These are phyloP conservation scores for Plectranthus barbatus DNA, from an alignment of 257 asterid genomes.

Conservation along the genomic window DNA sequence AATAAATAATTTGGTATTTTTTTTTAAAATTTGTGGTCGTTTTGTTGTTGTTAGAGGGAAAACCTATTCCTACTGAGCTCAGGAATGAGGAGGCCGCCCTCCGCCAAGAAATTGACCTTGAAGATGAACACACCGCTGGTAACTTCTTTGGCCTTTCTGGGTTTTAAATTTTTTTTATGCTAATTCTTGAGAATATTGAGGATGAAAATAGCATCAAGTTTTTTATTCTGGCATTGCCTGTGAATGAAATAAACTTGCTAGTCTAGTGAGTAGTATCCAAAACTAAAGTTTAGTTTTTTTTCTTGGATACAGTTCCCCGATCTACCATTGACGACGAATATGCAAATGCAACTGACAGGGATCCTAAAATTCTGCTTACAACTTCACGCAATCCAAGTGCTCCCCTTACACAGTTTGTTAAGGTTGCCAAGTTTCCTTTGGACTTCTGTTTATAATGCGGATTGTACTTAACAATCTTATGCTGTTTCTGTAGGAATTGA, in stretches of 20 bases:
- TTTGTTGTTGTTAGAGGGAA: conserved; percentile 52
- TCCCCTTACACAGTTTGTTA: conserved; percentile 90
- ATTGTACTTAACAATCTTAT: neutral
- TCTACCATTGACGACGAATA: conserved; percentile 94
- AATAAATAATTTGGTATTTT: neutral
- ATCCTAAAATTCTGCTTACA: conserved; percentile 85
- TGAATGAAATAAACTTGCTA: neutral
- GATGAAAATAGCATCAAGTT: neutral
- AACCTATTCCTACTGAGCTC: conserved; percentile 96
- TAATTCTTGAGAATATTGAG: neutral
- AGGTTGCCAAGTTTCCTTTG: conserved; percentile 39
- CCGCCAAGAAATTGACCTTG: conserved; percentile 87
- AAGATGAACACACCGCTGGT: conserved; percentile 87
- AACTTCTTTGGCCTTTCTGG: neutral
- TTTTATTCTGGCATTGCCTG: neutral
- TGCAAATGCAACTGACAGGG: conserved; percentile 63
- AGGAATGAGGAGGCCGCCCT: conserved; percentile 89
- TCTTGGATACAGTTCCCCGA: conserved; percentile 48
- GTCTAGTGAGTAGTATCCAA: neutral
- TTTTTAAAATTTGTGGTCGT: neutral
- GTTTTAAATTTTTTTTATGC: neutral
- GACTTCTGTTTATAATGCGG: neutral
- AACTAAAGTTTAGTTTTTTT: neutral
- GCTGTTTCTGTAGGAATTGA: conserved; percentile 54
- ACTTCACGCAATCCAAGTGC: conserved; percentile 92